A percentile compares a stretch with the other conserved stretches of the same genome.
These are phyloP conservation scores for Silene noctiflora DNA, from an alignment of 179 eudicot genomes.

Conservation along the genomic window DNA sequence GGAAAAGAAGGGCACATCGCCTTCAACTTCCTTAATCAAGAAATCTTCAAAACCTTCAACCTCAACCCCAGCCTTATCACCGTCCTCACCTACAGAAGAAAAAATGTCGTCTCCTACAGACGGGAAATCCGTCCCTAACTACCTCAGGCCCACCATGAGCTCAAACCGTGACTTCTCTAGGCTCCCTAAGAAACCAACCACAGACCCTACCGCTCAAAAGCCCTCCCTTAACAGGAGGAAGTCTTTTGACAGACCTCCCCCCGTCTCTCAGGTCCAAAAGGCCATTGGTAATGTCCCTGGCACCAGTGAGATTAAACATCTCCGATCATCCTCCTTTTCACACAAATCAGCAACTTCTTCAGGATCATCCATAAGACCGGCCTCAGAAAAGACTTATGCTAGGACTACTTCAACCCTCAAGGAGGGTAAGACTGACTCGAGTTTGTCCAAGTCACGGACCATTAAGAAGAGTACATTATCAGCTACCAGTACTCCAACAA, in stretches of 20 bases:
- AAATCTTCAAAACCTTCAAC: conserved; percentile 23
- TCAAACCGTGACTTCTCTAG: conserved; percentile 33
- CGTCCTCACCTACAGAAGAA: conserved; percentile 14
- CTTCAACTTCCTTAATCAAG: conserved; percentile 21
- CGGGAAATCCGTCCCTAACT: conserved; percentile 35
- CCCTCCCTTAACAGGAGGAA: conserved; percentile 31
- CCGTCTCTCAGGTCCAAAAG: conserved; percentile 30
- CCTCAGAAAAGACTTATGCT: conserved; percentile 18
- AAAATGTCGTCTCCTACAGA: conserved; percentile 14
- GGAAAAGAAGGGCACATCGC: conserved; percentile 38
- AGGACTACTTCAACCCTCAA: conserved; percentile 19
- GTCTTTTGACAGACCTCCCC: conserved; percentile 46
- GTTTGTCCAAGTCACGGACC: conserved; percentile 12
- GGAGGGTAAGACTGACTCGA: conserved; percentile 20
- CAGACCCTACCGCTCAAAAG: conserved; percentile 21
- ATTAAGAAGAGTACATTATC: conserved; percentile 23
- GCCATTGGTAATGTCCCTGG: conserved; percentile 18
- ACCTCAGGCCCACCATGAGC: conserved; percentile 45
- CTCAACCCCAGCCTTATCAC: not conserved
- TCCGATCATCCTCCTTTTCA: conserved; percentile 36
- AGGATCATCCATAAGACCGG: conserved; percentile 15
- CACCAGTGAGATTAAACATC: conserved; percentile 14
- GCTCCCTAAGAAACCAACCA: conserved; percentile 19
- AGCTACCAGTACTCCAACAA: conserved; percentile 1
- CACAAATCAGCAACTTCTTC: conserved; percentile 7